phyloP scores from a whole-genome alignment of 768 basidiomycete species.

The Suillus subaureus region DNA sequence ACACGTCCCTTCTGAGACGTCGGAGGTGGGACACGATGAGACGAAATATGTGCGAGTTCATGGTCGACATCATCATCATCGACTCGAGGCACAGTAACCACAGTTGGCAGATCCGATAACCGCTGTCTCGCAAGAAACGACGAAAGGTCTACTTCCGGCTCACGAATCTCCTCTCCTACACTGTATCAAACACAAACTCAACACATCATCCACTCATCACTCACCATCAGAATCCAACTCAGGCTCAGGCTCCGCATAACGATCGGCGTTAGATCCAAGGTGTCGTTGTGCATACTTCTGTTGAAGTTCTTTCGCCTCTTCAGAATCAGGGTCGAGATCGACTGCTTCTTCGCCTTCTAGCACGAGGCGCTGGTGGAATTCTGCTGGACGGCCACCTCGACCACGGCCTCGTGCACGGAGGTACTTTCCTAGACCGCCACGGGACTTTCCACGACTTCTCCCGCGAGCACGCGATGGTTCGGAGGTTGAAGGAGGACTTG shows the following conservation, averaged over 20 bases:
- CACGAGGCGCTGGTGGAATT: slow-evolving; percentile 60
- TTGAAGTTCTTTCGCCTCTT: slow-evolving; percentile 49
- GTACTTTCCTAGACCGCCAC: slow-evolving; percentile 75
- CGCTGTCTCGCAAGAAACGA: slow-evolving; percentile 66
- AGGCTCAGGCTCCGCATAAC: slow-evolving; percentile 71
- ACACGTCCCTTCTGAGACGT: slow-evolving; percentile 63
- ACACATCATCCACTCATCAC: slow-evolving; percentile 14
- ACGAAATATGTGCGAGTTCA: slow-evolving; percentile 54
- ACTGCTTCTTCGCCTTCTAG: slow-evolving; percentile 57
- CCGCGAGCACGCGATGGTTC: slow-evolving; percentile 38
- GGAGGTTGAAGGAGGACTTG: not conserved
- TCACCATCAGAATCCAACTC: slow-evolving; percentile 73
- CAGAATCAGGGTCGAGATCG: slow-evolving; percentile 40
- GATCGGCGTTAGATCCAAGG: slow-evolving; percentile 70
- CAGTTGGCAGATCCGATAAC: slow-evolving; percentile 36
- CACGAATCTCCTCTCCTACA: slow-evolving; percentile 63
- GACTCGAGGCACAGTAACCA: slow-evolving; percentile 30
- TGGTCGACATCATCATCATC: slow-evolving; percentile 62
- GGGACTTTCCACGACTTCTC: slow-evolving; percentile 55
- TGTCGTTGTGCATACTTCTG: slow-evolving; percentile 58
- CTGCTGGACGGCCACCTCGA: slow-evolving; percentile 65
- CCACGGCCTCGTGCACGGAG: slow-evolving; percentile 71
- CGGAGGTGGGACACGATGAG: slow-evolving; percentile 19
- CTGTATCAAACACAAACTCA: not conserved
- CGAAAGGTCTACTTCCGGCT: slow-evolving; percentile 76